Conservation (phyloP, 2,329 filamentous ascomycete species). For the Didymella keratinophila region DNA sequence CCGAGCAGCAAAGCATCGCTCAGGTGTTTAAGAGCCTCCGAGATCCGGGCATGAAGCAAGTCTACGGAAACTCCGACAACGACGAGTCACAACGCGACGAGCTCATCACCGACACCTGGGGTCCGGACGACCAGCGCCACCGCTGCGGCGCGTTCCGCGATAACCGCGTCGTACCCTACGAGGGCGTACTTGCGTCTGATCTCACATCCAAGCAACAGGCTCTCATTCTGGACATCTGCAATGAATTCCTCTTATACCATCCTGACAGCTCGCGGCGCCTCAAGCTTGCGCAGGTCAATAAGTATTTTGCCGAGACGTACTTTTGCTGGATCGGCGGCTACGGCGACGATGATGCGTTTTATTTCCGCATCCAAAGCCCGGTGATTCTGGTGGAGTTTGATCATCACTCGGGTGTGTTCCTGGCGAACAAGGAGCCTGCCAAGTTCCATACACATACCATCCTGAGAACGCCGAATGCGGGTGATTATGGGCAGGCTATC, state of each 20-base stretch:
- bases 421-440: slow-evolving; percentile 74
- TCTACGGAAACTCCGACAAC: slow-evolving; percentile 38
- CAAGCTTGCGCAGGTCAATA: slow-evolving; percentile 63
- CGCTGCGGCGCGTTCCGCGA: slow-evolving; percentile 80
- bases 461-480: slow-evolving; percentile 74
- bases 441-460: slow-evolving; percentile 84
- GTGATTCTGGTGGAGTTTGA: slow-evolving; percentile 80
- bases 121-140: slow-evolving; percentile 81
- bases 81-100: slow-evolving; percentile 46
- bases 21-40: slow-evolving; percentile 67
- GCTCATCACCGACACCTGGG: slow-evolving; percentile 69
- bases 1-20: slow-evolving; percentile 58
- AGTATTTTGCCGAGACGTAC: slow-evolving; percentile 73
- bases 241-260: slow-evolving; percentile 73
- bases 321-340: slow-evolving; percentile 81
- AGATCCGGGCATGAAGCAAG: slow-evolving; percentile 69
- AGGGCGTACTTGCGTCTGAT: slow-evolving; percentile 67
- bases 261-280: slow-evolving; percentile 63
- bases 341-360: slow-evolving; percentile 73
- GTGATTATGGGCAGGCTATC: slow-evolving; percentile 74
- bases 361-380: slow-evolving; percentile 79
- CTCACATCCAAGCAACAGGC: slow-evolving; percentile 60
- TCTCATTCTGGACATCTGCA: slow-evolving; percentile 65
- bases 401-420: slow-evolving; percentile 79
- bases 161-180: slow-evolving; percentile 76